Conservation (phyloP, 495 filamentous ascomycete genomes). For the Mytilinidion resinicola region DNA sequence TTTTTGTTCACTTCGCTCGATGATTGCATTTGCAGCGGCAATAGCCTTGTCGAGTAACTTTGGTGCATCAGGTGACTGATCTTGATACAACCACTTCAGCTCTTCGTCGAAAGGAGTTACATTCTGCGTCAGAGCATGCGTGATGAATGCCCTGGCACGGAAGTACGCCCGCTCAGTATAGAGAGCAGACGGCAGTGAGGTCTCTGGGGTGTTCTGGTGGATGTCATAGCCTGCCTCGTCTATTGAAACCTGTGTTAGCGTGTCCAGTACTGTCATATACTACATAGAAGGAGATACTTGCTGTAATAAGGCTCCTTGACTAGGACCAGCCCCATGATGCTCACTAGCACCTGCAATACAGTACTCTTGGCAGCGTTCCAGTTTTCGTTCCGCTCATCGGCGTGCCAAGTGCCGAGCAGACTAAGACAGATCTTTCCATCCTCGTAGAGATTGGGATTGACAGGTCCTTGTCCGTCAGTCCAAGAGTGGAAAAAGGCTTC, state of each 20-base stretch:
- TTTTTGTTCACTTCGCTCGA: conserved; percentile 24
- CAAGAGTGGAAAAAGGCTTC: conserved; percentile 53
- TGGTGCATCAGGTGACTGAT: conserved; percentile 27
- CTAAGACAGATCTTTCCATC: conserved; percentile 57
- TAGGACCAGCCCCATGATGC: conserved; percentile 54
- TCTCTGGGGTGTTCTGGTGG: conserved; percentile 40
- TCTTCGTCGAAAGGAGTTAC: conserved; percentile 44
- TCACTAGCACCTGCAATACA: conserved; percentile 54
- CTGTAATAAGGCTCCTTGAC: conserved; percentile 58
- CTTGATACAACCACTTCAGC: conserved; percentile 46
- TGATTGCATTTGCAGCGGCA: conserved; percentile 32
- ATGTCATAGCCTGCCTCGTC: conserved; percentile 56
- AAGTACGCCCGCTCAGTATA: conserved; percentile 55
- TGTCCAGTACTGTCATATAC: too few species aligned
- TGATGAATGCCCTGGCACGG: conserved; percentile 48
- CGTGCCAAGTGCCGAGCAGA: conserved; percentile 56
- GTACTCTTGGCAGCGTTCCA: conserved; percentile 50
- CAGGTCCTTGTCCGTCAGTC: conserved; percentile 43
- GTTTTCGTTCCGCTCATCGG: conserved; percentile 44
- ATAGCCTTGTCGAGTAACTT: conserved; percentile 38
- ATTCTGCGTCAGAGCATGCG: conserved; percentile 41
- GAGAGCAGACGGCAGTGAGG: conserved; percentile 41
- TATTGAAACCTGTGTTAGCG: conserved; percentile 15
- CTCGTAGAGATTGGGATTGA: conserved; percentile 61
- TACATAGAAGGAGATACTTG: conserved; percentile 31